Base-by-base conservation (phyloP, 2,329 filamentous ascomycete species). In the Fusarium coicis region DNA sequence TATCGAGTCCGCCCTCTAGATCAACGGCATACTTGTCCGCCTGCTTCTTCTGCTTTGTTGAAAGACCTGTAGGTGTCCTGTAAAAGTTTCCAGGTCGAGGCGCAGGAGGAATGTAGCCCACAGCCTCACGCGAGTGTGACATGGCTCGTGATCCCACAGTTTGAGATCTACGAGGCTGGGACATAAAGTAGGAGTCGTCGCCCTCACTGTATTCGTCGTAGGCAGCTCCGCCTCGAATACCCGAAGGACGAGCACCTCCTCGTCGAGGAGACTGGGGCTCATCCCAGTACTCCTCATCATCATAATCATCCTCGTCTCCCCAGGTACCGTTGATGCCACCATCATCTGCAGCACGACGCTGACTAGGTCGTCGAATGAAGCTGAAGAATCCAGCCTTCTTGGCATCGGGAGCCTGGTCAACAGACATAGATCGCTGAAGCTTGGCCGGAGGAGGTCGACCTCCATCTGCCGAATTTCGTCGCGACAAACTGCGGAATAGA, bases 1-100 rank as follows among this genome's bases (percentile, higher is more conserved):
- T 92, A 74, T 98, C 95, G 15, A 99, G 85, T 0, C 94, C 95
- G 36, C 92, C 93, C 79, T 96, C 90, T 1, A 98, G 86, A 78
- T 97, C 91, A 66, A 98, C 89, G 15, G 89, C 87, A 47, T 86
- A 85, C 23, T 85, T 85, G 44, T 87, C 85, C 5, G 85, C 81
- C 70, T 88, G 87, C 76, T 86, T 87, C 74, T 87, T 84, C 74
- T 92, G 87, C 78, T 91, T 93, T 5, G 85, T 82, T 30, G 89
- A 90, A 44, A 94, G 81, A 19, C 90, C 91, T 1, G 93, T 95
- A 4, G 93, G 92, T 10, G 90, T 91, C 46, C 93, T 90, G 74
- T 91, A 89, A 81, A 94, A 93, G 37, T 70, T 59, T n/a, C 66
- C 66, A 1, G 85, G 82, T 4, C 79, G 77, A 10, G 73, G 72